phyloP scores from a whole-genome alignment of 805 yeast genomes.

The Yamadazyma kitorensis region DNA sequence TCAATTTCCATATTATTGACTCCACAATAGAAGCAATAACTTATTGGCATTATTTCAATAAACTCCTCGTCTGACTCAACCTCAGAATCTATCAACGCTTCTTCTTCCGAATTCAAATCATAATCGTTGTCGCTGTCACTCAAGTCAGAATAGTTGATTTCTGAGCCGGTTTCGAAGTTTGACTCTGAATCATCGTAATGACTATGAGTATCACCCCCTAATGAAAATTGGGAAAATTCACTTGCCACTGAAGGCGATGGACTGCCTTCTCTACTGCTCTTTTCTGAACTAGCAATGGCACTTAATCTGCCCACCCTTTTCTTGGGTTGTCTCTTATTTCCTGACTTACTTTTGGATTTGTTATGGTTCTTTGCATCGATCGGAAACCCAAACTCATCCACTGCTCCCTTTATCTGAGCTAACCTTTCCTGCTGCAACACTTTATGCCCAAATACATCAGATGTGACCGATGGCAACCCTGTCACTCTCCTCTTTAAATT shows the following conservation, averaged over 20 bases:
- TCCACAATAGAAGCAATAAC: constrained; percentile 59
- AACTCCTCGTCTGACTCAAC: constrained; percentile 15
- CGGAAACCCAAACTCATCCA: constrained; percentile 56
- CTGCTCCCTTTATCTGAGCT: constrained; percentile 24
- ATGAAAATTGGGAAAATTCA: constrained; percentile 53
- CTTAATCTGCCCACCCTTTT: constrained; percentile 19
- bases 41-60: constrained; percentile 36
- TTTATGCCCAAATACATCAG: constrained; percentile 69
- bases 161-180: constrained; percentile 48
- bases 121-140: constrained; percentile 7
- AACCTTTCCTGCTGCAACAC: constrained; percentile 37
- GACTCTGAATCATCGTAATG: constrained; percentile 22
- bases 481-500: constrained; percentile 58
- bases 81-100: constrained; percentile 23
- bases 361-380: constrained; percentile 17
- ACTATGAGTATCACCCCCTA: constrained; percentile 29
- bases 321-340: constrained; percentile 6
- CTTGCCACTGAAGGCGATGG: constrained; percentile 51
- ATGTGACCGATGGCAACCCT: constrained; percentile 66
- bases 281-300: constrained; percentile 11
- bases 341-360: constrained; percentile 1
- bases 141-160: constrained; percentile 39
- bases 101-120: constrained; percentile 19
- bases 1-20: constrained; percentile 51
- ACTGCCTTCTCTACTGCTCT: constrained; percentile 28